Evolutionary conservation across 495 filamentous ascomycete genomes (phyloP).

Genomic region (Bombardia bombarda): DNA sequence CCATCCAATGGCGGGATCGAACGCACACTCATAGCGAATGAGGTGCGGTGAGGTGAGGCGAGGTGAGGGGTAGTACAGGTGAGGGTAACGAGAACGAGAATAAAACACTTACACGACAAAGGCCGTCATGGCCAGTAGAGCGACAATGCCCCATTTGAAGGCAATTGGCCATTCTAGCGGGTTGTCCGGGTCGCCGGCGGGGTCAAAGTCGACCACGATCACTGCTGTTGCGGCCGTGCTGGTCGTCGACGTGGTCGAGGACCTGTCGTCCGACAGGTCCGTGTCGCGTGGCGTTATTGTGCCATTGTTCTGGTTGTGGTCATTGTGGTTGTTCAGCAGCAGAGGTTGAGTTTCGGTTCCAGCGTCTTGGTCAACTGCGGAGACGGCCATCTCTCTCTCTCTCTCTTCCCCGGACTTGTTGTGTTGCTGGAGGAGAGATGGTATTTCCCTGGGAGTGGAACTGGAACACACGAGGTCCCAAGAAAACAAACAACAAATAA

Average conservation of each 20-base stretch:
- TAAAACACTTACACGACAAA: slow-evolving; percentile 43
- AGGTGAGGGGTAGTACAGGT: neutral
- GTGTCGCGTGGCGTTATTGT: too few species aligned
- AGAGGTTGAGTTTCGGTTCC: neutral
- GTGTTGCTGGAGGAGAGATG: too few species aligned
- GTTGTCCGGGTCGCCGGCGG: slow-evolving; percentile 43
- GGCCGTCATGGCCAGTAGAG: slow-evolving; percentile 39
- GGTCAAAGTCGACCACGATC: slow-evolving; percentile 35
- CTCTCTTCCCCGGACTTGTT: too few species aligned
- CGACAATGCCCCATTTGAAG: slow-evolving; percentile 44
- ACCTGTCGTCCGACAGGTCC: neutral
- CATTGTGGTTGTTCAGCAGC: neutral
- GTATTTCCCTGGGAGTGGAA: too few species aligned
- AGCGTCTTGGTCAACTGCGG: too few species aligned
- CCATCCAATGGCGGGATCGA: too few species aligned
- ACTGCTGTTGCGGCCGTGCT: neutral
- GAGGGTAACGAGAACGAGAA: neutral
- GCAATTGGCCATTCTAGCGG: slow-evolving; percentile 41
- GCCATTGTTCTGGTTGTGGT: neutral
- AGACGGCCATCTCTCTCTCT: too few species aligned
- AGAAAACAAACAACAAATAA: too few species aligned
- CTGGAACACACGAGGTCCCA: too few species aligned
- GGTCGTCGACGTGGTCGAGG: neutral
- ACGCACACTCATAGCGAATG: too few species aligned
- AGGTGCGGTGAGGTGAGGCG: neutral